These are phyloP conservation scores for Pythium sukuiense DNA, from an alignment of 352 stramenopile genomes.

Conservation along the genomic window DNA sequence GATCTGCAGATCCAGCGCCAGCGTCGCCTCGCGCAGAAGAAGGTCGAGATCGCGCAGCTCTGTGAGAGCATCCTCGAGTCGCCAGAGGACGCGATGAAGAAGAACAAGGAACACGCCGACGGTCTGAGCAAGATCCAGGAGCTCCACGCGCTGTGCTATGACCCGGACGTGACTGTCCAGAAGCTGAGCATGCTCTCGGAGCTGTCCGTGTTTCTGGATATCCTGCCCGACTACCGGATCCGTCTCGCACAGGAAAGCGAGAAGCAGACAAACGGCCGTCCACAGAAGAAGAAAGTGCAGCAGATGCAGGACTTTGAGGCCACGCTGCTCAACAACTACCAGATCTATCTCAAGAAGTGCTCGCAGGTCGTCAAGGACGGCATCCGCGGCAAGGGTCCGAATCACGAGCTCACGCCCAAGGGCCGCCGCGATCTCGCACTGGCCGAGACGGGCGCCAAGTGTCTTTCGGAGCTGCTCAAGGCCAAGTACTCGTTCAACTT, in stretches of 20 bases:
- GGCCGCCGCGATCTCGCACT: constrained; percentile 53
- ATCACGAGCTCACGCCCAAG: constrained; percentile 35
- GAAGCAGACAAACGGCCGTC: constrained; percentile 65
- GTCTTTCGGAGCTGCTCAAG: constrained; percentile 76
- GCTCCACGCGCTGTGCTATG: constrained; percentile 63
- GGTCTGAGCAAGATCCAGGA: constrained; percentile 82
- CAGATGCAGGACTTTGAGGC: constrained; percentile 85
- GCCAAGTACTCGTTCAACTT: constrained; percentile 89
- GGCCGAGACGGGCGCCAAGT: constrained; percentile 69
- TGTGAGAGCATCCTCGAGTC: constrained; percentile 89
- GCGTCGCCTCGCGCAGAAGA: constrained; percentile 74
- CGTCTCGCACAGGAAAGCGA: constrained; percentile 83
- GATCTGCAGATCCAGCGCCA: constrained; percentile 70
- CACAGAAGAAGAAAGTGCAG: constrained; percentile 86
- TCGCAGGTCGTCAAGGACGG: constrained; percentile 58
- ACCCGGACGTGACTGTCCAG: constrained; percentile 73
- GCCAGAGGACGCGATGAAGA: constrained; percentile 86
- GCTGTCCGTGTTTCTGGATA: constrained; percentile 95
- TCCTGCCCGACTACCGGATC: constrained; percentile 95
- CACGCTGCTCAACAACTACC: constrained; percentile 76
- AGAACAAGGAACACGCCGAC: constrained; percentile 81
- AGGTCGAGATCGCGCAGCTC: constrained; percentile 86
- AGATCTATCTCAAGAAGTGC: constrained; percentile 82
- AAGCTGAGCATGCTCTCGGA: constrained; percentile 92
- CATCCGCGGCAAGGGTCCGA: constrained; percentile 52